Percentiles rank a stretch among this genome's conserved stretches.
Evolutionary conservation across 345 rosid species (phyloP).

Genomic region (Anacardium occidentale): DNA sequence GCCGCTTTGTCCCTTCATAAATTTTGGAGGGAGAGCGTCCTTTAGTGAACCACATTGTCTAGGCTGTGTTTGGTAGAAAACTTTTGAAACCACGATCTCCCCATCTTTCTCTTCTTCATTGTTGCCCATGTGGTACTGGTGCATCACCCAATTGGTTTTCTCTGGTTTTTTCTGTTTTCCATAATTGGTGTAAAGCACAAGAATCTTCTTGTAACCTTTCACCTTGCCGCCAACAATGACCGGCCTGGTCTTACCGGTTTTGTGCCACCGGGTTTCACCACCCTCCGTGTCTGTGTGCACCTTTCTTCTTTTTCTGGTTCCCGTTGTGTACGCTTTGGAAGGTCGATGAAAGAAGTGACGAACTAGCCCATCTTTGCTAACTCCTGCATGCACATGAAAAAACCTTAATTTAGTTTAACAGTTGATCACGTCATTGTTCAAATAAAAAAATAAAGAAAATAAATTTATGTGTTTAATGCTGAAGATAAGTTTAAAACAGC

Average conservation of each 20-base stretch:
- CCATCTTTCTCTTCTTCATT: constrained; percentile 95
- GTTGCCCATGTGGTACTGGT: constrained; percentile 89
- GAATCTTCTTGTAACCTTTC: constrained; percentile 87
- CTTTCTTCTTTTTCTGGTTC: constrained; percentile 89
- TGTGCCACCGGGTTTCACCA: constrained; percentile 96
- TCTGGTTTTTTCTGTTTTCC: constrained; percentile 94
- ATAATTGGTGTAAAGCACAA: constrained; percentile 93
- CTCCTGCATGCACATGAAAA: constrained; percentile 50
- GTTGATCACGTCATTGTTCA: too few species aligned
- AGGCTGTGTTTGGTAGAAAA: constrained; percentile 97
- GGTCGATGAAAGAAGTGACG: constrained; percentile 99
- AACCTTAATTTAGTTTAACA: too few species aligned
- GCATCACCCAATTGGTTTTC: constrained; percentile 99
- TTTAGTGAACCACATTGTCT: constrained; percentile 69
- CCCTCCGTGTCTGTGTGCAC: constrained; percentile 76
- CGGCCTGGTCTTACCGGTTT: constrained; percentile 94
- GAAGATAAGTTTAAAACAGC: background rate
- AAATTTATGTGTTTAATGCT: too few species aligned
- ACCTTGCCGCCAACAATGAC: constrained; percentile 54
- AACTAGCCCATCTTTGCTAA: constrained; percentile 78
- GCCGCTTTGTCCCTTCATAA: constrained; percentile 30
- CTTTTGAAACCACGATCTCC: constrained; percentile 90
- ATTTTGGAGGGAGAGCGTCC: constrained; percentile 36
- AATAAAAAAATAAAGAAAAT: too few species aligned
- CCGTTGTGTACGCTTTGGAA: constrained; percentile 97